phyloP scores from a whole-genome alignment of 176 grass and related monocot genomes.

The Cenchrus americanus region DNA sequence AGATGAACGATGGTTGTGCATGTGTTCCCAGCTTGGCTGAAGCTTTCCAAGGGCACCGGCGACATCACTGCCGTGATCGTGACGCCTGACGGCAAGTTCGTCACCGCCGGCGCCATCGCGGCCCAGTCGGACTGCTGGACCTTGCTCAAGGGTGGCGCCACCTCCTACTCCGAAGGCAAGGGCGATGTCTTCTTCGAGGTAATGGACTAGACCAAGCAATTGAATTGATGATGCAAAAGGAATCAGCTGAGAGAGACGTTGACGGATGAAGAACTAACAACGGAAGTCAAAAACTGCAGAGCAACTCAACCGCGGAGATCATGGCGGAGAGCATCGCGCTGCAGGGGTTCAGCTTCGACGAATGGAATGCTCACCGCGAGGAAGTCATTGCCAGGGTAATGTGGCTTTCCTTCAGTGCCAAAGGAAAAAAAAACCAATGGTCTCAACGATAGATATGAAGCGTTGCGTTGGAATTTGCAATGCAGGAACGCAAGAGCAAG shows the following conservation, averaged over 20 bases:
- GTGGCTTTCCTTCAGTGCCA: too few species aligned
- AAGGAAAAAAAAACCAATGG: too few species aligned
- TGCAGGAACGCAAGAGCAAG: conserved; percentile 45
- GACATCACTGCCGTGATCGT: conserved; percentile 59
- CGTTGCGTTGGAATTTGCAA: not conserved
- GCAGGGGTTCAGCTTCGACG: conserved; percentile 67
- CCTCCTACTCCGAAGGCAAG: conserved; percentile 50
- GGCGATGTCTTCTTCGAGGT: conserved; percentile 75
- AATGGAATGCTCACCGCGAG: conserved; percentile 62
- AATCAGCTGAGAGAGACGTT: not conserved
- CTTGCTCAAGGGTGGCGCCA: conserved; percentile 86
- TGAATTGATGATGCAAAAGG: not conserved
- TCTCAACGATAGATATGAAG: not conserved
- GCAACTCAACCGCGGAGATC: conserved; percentile 47
- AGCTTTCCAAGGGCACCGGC: conserved; percentile 51
- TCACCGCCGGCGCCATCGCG: conserved; percentile 42
- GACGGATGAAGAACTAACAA: not conserved
- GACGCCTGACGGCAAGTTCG: conserved; percentile 47
- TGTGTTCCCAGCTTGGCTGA: conserved; percentile 61
- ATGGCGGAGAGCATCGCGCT: conserved; percentile 67
- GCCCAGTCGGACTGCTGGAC: conserved; percentile 66
- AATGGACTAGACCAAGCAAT: not conserved
- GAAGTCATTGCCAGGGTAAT: conserved; percentile 47
- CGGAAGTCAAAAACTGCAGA: conserved; percentile 44
- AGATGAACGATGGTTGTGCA: not conserved